Evolutionary conservation across 148 eudicot genomes (phyloP).

Genomic region (Pouteria glomerata): DNA sequence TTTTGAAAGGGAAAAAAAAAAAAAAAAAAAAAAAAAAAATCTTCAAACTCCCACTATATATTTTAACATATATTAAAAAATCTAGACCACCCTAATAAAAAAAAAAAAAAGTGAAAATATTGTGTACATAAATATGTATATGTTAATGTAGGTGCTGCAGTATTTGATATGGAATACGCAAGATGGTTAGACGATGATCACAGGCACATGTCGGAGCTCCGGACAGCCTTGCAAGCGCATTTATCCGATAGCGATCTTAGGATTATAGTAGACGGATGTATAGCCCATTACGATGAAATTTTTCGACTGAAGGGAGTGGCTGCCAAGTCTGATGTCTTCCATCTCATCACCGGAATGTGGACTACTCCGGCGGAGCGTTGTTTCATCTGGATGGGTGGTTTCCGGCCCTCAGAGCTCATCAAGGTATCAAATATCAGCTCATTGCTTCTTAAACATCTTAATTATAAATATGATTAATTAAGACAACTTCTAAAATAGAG

Average conservation of each 20-base stretch:
- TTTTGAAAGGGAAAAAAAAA: too few species aligned
- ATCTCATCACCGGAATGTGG: slow-evolving; percentile 92
- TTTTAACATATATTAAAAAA: too few species aligned
- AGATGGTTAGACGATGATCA: slow-evolving; percentile 97
- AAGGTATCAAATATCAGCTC: slow-evolving; percentile 42
- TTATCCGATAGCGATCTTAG: slow-evolving; percentile 73
- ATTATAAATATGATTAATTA: not conserved
- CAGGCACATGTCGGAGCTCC: slow-evolving; percentile 78
- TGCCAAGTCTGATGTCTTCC: slow-evolving; percentile 84
- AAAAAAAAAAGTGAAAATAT: too few species aligned
- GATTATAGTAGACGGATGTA: slow-evolving; percentile 64
- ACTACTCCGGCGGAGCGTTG: slow-evolving; percentile 92
- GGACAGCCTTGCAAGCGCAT: slow-evolving; percentile 75
- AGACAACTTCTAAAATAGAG: too few species aligned
- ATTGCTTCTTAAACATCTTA: not conserved
- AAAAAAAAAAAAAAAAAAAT: too few species aligned
- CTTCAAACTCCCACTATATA: too few species aligned
- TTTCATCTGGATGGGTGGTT: slow-evolving; percentile 99
- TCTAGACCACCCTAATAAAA: too few species aligned
- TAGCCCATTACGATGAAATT: slow-evolving; percentile 82
- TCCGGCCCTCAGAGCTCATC: slow-evolving; percentile 93
- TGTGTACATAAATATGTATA: too few species aligned
- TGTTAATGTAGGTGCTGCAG: slow-evolving; percentile 84
- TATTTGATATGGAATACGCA: slow-evolving; percentile 91
- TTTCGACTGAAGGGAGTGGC: slow-evolving; percentile 70